Conservation (phyloP, 2,329 filamentous ascomycete genomes). For the Lizonia empirigonia region DNA sequence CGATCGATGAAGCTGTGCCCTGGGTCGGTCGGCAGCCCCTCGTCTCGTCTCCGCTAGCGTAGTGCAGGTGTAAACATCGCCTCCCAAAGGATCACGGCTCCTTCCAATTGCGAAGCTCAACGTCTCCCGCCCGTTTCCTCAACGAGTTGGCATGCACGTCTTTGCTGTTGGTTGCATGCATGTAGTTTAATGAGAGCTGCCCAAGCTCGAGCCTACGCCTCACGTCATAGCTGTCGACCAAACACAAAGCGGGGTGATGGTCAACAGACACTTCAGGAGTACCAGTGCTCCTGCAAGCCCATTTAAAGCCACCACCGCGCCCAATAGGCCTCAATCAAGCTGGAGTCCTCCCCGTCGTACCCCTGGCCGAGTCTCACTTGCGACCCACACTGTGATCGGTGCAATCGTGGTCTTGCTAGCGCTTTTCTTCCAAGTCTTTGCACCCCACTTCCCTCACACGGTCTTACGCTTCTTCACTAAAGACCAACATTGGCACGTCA, state of each 20-base stretch:
- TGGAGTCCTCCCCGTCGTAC: conserved; percentile 18
- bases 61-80: conserved; percentile 7
- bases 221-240: conserved; percentile 26
- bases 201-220: conserved; percentile 22
- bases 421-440: conserved; percentile 43
- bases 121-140: conserved; percentile 15
- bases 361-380: conserved; percentile 21
- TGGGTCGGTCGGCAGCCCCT: conserved; percentile 12
- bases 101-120: conserved; percentile 17
- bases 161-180: conserved; percentile 19
- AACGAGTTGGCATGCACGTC: conserved; percentile 16
- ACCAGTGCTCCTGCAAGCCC: conserved; percentile 21
- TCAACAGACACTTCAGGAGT: conserved; percentile 19
- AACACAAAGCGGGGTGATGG: conserved; percentile 25
- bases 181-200: conserved; percentile 21
- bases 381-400: conserved; percentile 34
- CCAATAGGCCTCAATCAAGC: conserved; percentile 18
- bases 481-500: conserved; percentile 24
- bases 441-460: conserved; percentile 45
- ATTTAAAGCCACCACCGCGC: conserved; percentile 23
- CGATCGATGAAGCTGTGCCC: conserved; percentile 17
- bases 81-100: conserved; percentile 4
- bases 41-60: conserved; percentile 17
- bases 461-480: conserved; percentile 33
- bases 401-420: conserved; percentile 43